Base-by-base conservation (phyloP, 2,329 filamentous ascomycete genomes). In the Pseudocercospora cruenta region DNA sequence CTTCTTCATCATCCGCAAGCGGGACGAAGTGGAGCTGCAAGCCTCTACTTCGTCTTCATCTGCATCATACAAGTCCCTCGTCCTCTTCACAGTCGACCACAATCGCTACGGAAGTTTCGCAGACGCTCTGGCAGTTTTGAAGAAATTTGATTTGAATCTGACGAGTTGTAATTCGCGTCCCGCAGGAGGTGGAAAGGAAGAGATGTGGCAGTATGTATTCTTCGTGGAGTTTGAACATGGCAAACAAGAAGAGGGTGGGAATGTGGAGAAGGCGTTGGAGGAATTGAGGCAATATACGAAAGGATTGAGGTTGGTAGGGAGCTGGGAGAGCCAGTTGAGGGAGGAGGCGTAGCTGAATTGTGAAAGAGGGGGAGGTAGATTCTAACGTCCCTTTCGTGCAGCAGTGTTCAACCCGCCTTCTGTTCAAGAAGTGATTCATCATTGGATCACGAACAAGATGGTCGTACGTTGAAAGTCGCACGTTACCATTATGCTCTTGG, bases 81-180 rank as follows among this genome's bases (percentile, higher is more conserved):
- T 97, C 39, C 90, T 90, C 0, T 97, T 98, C 79, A 94, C 90
- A 1, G 87, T 97, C 60, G 86, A 91, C 1, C 64, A 70, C 77
- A 82, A 85, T 12, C 82, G 86, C 28, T 91, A 93, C 0, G 95
- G 94, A n/a, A 91, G 93, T 10, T 82, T 98, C 68, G 93, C 93
- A 2, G 87, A 92, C 72, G 91, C 90, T 31, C 82, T 98, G 65
- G 86, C 89, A 59, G 91, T 92, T 63, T 98, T 98, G 80, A 88
- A 89, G 69, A 82, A 82, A 7, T 85, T 87, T 71, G 85, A 85
- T 4, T 83, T 97, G 64, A 96, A 97, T 77, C 81, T 98, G 71
- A 97, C 94, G 31, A 94, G 90, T 77, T 96, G 98, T 78, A 94
- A 93, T 77, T 93, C 91, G 70, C 82, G 94, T 69, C 94, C 94